phyloP scores from a whole-genome alignment of 495 filamentous ascomycete genomes.

The Platismatia glauca region DNA sequence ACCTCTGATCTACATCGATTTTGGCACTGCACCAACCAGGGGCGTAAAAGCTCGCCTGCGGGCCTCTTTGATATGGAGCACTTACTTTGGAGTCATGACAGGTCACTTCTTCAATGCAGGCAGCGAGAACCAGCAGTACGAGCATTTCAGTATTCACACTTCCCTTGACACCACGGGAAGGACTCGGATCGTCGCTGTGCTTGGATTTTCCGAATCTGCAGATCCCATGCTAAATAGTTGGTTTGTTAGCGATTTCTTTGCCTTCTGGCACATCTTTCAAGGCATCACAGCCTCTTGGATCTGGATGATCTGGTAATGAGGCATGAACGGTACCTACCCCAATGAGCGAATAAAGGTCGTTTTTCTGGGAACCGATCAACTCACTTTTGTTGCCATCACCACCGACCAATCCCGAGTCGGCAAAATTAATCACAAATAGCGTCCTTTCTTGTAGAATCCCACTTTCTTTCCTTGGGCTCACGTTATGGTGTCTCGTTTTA shows the following conservation, averaged over 20 bases:
- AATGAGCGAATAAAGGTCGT: too few species aligned
- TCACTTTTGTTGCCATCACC: too few species aligned
- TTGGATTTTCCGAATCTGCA: constrained; percentile 18
- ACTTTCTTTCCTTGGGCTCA: too few species aligned
- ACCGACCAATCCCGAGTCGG: too few species aligned
- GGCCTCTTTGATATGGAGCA: background rate
- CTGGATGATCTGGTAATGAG: constrained; percentile 20
- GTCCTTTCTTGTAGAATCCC: too few species aligned
- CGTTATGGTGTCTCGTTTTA: too few species aligned
- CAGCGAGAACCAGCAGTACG: background rate
- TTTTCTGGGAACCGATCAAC: too few species aligned
- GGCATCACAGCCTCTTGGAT: constrained; percentile 18
- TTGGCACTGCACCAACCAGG: too few species aligned
- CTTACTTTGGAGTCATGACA: background rate
- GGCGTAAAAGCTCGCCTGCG: too few species aligned
- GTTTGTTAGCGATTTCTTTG: constrained; percentile 27
- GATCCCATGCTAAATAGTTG: constrained; percentile 22
- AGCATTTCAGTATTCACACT: constrained; percentile 12
- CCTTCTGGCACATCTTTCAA: constrained; percentile 25
- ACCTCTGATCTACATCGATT: too few species aligned
- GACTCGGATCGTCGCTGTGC: constrained; percentile 25
- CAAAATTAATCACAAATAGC: too few species aligned
- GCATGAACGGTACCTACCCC: constrained; percentile 21
- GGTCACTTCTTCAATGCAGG: background rate
- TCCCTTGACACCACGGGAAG: constrained; percentile 21